Conservation (phyloP, 768 basidiomycete genomes). For the Lentinula lateritia region DNA sequence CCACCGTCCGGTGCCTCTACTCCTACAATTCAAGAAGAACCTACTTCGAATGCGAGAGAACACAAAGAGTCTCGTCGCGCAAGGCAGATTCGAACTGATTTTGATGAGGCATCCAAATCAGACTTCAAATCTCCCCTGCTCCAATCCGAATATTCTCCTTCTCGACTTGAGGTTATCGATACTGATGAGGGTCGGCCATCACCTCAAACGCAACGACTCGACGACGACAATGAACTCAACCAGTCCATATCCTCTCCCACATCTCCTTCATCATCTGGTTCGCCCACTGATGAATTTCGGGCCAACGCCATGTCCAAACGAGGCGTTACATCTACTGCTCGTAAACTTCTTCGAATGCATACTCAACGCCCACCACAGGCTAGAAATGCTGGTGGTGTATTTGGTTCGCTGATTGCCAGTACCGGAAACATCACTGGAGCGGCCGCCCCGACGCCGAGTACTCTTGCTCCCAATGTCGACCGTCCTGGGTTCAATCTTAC, state of each 20-base stretch:
- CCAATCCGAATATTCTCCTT: not conserved
- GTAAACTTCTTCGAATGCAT: not conserved
- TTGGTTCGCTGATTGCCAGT: slow-evolving; percentile 68
- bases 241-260: not conserved
- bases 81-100: not conserved
- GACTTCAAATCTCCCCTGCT: not conserved
- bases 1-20: not conserved
- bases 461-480: slow-evolving; percentile 52
- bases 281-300: not conserved
- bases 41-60: slow-evolving; percentile 1
- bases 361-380: slow-evolving; percentile 25
- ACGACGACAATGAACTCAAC: not conserved
- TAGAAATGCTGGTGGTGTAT: slow-evolving; percentile 53
- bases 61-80: not conserved
- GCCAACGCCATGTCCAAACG: not conserved
- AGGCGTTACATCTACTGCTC: not conserved
- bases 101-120: not conserved
- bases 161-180: not conserved
- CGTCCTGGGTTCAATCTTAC: slow-evolving; percentile 63
- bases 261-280: not conserved
- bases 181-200: not conserved
- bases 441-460: slow-evolving; percentile 44
- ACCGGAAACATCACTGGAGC: slow-evolving; percentile 61
- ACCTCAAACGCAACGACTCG: not conserved
- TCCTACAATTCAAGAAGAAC: not conserved